A percentile compares a stretch with the other conserved stretches of the same genome.
Conservation (phyloP, 73 alveolate species). For the Urostyla sp. region DNA sequence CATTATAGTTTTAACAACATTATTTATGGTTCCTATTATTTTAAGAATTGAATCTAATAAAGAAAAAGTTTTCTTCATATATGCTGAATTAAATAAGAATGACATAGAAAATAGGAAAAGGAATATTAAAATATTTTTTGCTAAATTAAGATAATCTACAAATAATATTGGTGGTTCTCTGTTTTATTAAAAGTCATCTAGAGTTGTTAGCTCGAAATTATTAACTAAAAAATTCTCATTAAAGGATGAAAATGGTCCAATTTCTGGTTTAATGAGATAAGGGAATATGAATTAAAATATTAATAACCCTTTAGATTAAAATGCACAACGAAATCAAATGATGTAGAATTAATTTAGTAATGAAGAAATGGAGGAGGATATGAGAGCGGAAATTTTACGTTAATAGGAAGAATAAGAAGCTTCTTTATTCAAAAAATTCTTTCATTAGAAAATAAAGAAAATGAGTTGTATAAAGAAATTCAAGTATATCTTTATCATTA, state of each 20-base stretch:
- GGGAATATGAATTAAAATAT: background rate
- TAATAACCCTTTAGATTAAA: no score
- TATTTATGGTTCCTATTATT: conserved; percentile 41
- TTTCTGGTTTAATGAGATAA: conserved; percentile 18
- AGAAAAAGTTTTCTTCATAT: conserved; percentile 49
- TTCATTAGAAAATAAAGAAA: conserved; percentile 1
- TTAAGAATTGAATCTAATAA: conserved; percentile 43
- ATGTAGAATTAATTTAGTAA: background rate
- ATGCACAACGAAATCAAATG: background rate
- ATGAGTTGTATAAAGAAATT: conserved; percentile 38
- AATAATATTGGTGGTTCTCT: conserved; percentile 54
- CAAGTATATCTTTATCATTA: background rate
- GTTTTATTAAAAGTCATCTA: conserved; percentile 42
- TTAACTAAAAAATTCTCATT: conserved; percentile 29
- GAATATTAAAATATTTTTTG: conserved; percentile 47
- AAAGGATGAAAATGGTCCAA: conserved; percentile 41
- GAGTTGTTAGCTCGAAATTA: conserved; percentile 20
- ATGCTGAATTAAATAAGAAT: conserved; percentile 45
- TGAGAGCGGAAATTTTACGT: conserved; percentile 42
- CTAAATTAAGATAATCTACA: conserved; percentile 45
- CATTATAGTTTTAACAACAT: conserved; percentile 26
- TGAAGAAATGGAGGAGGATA: conserved; percentile 46
- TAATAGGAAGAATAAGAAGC: conserved; percentile 51
- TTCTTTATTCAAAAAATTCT: conserved; percentile 22
- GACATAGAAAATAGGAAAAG: conserved; percentile 48